Percentiles rank a stretch among this genome's conserved stretches.
These are phyloP conservation scores for Pichiaceae sp. DNA, from an alignment of 1,139 yeast genomes.

Conservation along the genomic window DNA sequence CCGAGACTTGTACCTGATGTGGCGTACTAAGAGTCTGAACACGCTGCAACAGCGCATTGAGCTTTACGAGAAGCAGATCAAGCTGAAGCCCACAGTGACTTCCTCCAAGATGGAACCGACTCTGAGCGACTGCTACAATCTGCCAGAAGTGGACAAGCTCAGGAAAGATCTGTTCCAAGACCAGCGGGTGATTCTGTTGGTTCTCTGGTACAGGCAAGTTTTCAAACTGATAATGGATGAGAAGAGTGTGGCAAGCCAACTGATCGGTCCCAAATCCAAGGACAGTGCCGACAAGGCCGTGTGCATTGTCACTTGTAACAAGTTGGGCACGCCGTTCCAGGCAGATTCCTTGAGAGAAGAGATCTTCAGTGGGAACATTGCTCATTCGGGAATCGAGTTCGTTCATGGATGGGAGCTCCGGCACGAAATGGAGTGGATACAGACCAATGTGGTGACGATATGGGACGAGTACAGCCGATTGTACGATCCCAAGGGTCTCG, in stretches of 20 bases:
- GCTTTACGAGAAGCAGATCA: slow-evolving; percentile 9
- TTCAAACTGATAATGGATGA: slow-evolving; percentile 14
- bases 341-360: slow-evolving; percentile 6
- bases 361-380: slow-evolving; percentile 13
- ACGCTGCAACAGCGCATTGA: slow-evolving; percentile 8
- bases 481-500: slow-evolving; percentile 16
- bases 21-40: slow-evolving; percentile 16
- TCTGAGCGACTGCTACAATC: not conserved
- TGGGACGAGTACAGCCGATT: slow-evolving; percentile 15
- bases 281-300: not conserved
- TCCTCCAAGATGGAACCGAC: not conserved
- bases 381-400: slow-evolving; percentile 19
- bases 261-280: not conserved
- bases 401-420: slow-evolving; percentile 24
- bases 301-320: slow-evolving; percentile 18
- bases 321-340: slow-evolving; percentile 11
- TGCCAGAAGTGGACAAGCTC: slow-evolving; percentile 9
- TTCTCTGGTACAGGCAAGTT: slow-evolving; percentile 23
- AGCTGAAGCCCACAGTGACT: not conserved
- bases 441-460: slow-evolving; percentile 19
- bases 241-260: slow-evolving; percentile 1
- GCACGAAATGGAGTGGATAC: slow-evolving; percentile 19
- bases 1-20: slow-evolving; percentile 20
- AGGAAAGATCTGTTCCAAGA: slow-evolving; percentile 19
- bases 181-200: slow-evolving; percentile 16